Percentiles rank a stretch among this genome's conserved stretches.
These are phyloP conservation scores for Prunus salicina DNA, from an alignment of 306 rosid species.

Conservation along the genomic window DNA sequence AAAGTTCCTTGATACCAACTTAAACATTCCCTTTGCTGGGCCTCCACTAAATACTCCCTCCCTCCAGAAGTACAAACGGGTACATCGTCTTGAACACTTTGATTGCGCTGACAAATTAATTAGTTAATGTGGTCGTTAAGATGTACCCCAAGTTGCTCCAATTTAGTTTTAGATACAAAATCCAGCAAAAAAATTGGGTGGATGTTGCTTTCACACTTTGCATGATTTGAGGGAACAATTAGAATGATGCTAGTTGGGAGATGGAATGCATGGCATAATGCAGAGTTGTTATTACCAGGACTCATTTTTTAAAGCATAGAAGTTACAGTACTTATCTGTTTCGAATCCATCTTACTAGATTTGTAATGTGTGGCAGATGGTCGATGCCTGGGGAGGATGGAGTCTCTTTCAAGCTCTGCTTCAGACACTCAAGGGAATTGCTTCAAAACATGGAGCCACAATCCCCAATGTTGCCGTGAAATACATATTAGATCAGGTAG, in stretches of 20 bases:
- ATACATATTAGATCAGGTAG: constrained; percentile 81
- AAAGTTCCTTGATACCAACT: constrained; percentile 87
- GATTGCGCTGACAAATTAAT: not conserved
- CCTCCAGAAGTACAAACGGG: constrained; percentile 92
- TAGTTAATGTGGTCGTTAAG: not conserved
- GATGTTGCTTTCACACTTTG: not conserved
- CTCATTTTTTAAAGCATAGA: too few species aligned
- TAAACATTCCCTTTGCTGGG: constrained; percentile 77
- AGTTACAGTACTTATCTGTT: not conserved
- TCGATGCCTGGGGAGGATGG: constrained; percentile 99
- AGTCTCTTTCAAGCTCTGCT: constrained; percentile 77
- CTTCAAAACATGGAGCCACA: constrained; percentile 75
- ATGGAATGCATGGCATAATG: not conserved
- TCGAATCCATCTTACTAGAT: not conserved
- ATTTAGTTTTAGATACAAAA: not conserved
- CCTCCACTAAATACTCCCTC: constrained; percentile 92
- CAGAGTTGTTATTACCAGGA: not conserved
- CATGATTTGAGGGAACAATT: not conserved
- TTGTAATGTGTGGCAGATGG: constrained; percentile 53
- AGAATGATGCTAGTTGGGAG: not conserved
- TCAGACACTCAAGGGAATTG: constrained; percentile 73
- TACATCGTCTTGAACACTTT: constrained; percentile 31
- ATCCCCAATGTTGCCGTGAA: constrained; percentile 81
- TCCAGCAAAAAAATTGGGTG: not conserved
- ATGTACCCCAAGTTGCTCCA: not conserved